Percentiles rank a stretch among this genome's conserved stretches.
phyloP scores from a whole-genome alignment of 805 yeast species.

The Candida maltosa region DNA sequence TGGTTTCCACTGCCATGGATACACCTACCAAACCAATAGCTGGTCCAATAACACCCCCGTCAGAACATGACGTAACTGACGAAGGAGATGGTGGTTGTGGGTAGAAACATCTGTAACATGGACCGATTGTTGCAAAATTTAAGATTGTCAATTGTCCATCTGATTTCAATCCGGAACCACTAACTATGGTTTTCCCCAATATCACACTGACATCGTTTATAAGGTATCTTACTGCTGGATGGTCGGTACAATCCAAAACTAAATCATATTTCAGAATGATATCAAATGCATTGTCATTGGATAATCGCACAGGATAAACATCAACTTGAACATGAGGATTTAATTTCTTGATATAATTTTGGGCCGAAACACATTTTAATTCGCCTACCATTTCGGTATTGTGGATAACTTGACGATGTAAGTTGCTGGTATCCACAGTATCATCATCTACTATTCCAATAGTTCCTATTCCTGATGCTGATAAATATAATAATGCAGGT shows the following conservation, averaged over 20 bases:
- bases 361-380: constrained; percentile 80
- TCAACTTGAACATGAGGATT: constrained; percentile 66
- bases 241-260: constrained; percentile 91
- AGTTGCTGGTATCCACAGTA: constrained; percentile 74
- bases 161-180: constrained; percentile 87
- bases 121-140: constrained; percentile 64
- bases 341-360: constrained; percentile 43
- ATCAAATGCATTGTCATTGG: constrained; percentile 56
- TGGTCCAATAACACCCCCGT: constrained; percentile 92
- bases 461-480: constrained; percentile 83
- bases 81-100: constrained; percentile 88
- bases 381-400: constrained; percentile 61
- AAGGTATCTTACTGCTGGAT: constrained; percentile 82
- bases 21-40: constrained; percentile 92
- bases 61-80: constrained; percentile 79
- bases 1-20: constrained; percentile 83
- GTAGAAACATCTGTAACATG: constrained; percentile 92
- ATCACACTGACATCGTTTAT: constrained; percentile 81
- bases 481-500: constrained; percentile 80
- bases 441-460: constrained; percentile 90
- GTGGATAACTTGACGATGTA: constrained; percentile 89
- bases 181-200: constrained; percentile 66
- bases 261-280: constrained; percentile 67
- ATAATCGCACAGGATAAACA: constrained; percentile 51
- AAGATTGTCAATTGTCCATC: constrained; percentile 87